Base-by-base conservation (phyloP, 2,329 filamentous ascomycete genomes). In the Beauveria bassiana region DNA sequence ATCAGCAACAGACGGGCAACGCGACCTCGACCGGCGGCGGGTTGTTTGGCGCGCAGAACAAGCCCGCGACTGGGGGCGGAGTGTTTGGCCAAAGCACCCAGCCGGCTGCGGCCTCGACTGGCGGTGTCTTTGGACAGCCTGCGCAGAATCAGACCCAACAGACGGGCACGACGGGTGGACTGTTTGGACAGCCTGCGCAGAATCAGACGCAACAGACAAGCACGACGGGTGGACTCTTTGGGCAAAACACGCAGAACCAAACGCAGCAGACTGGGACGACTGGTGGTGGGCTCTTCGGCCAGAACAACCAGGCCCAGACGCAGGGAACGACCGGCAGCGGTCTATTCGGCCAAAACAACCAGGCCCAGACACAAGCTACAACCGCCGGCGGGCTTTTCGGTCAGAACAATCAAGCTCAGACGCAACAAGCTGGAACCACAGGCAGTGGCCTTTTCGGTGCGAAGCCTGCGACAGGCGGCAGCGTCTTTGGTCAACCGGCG, bases 391-490 rank as follows among this genome's bases (percentile, higher is more conserved):
- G 65, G 12, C 59, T 49, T 61, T 55, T 55, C 7, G 52, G 66
- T 16, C 59, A 61, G 38, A 49, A 49, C 16, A 63, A 20, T 14
- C 49, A 34, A 14, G 42, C 42, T 14, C 52, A 55, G 24, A 24
- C 45, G 2, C 56, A 65, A 43, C 62, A 60, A 43, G 43, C 64
- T 43, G 67, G 64, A 43, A 64, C 66, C 12, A 65, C 69, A 57
- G 70, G 71, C 49, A 67, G 69, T 51, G 68, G 72, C 7, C 65
- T 73, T 3, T 73, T 73, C 61, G 72, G 72, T 10, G 42, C 34
- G 12, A 38, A 38, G 34, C 34, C 34, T 38, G 34, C 34, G 34
- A 38, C 34, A 16, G 14, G 67, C n/a, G 66, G 68, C 9, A 66
- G 69, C 45, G 62, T 46, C 34, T 73, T 75, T 61, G 70, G 70